Base-by-base conservation (phyloP, 2,329 filamentous ascomycete species). In the Cladosporium colombiae region DNA sequence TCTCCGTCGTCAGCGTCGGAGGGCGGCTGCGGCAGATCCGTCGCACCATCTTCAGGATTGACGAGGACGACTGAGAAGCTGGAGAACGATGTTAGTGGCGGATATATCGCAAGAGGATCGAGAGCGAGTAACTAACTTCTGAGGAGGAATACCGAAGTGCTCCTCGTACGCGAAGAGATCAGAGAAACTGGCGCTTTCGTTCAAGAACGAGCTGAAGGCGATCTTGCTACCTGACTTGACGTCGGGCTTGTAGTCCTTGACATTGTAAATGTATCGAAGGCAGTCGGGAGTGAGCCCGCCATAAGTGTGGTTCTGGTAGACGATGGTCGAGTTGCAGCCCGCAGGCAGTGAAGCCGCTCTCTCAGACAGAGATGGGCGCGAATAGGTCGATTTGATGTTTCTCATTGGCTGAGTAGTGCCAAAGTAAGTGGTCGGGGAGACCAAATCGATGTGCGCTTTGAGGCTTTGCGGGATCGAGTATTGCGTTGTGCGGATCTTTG, bases 401-500 rank as follows among this genome's bases (percentile, higher is more conserved):
- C 68, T 67, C 53, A 21, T 66, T 46, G 68, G 53, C 72, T 70
- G 46, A 70, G 69, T 76, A 70, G 80, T 78, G 69, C 83, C 82
- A 75, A 88, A 88, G 0, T 84, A 84, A 52, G 82, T 87, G 0
- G 85, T 88, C 2, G 85, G 85, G 72, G 87, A 85, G 31, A 87
- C 83, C 40, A 83, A 82, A 69, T 86, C 84, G 65, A 91, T 81
- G 70, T 86, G 81, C 52, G 79, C 71, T 62, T 82, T 80, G 8
- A 91, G 75, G 0, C 81, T 75, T 60, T 79, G 79, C 0, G 88
- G 89, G 1, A 91, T 81, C 0, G 86, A 89, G 76, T 91, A 91
- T 56, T 82, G 78, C 18, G 85, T 76, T 5, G 84, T 83, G 52
- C 88, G 83, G 46, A 89, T 80, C 69, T 80, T 83, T 23, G 4